Evolutionary conservation across 164 flowering plant genomes (phyloP).

Genomic region (Santalum album): DNA sequence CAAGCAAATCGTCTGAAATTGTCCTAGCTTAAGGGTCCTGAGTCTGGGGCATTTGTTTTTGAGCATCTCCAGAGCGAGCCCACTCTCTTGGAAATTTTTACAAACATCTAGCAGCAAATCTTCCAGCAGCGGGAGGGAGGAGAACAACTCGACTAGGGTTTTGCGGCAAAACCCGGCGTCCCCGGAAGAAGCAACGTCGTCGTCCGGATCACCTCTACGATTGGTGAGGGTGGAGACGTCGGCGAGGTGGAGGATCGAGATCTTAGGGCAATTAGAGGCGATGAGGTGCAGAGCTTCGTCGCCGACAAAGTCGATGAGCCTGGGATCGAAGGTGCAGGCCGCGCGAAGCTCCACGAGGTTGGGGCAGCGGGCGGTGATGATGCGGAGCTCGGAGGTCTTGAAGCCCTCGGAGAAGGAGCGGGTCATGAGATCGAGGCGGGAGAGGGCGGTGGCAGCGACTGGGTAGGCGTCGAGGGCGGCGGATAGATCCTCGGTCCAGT

Average conservation of each 20-base stretch:
- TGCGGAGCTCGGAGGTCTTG: constrained; percentile 47
- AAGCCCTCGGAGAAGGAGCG: constrained; percentile 60
- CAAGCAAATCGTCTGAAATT: constrained; percentile 63
- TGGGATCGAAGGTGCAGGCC: constrained; percentile 71
- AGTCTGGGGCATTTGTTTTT: constrained; percentile 45
- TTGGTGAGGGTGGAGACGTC: constrained; percentile 41
- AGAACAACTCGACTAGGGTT: constrained; percentile 41
- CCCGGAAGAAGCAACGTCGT: constrained; percentile 32
- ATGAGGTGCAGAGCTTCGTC: constrained; percentile 53
- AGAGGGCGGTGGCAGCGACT: constrained; percentile 20
- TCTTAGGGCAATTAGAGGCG: constrained; percentile 41
- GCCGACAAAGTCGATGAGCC: constrained; percentile 64
- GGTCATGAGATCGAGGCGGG: constrained; percentile 42
- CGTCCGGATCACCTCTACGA: constrained; percentile 27
- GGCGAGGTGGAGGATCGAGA: constrained; percentile 51
- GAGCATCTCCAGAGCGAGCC: constrained; percentile 51
- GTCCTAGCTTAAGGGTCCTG: constrained; percentile 58
- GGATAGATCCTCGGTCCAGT: constrained; percentile 83
- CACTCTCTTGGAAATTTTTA: constrained; percentile 57
- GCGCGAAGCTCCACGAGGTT: constrained; percentile 39
- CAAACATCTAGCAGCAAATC: constrained; percentile 66
- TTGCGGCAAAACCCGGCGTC: constrained; percentile 46
- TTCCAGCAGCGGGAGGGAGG: constrained; percentile 44
- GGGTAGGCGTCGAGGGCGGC: constrained; percentile 40
- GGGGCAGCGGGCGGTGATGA: constrained; percentile 47